These are phyloP conservation scores for Cicer bijugum DNA, from an alignment of 306 rosid species.

Conservation along the genomic window DNA sequence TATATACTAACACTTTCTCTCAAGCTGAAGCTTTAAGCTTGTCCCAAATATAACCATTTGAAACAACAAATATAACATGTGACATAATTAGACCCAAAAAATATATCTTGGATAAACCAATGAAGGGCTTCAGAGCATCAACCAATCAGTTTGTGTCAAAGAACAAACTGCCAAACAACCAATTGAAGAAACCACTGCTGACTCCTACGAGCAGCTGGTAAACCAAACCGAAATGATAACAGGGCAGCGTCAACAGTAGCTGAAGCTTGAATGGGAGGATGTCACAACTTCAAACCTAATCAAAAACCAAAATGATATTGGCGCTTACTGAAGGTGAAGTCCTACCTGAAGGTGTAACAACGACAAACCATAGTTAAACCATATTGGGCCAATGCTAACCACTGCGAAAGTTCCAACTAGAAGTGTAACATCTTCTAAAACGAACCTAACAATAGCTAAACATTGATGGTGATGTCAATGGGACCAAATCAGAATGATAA, in stretches of 20 bases:
- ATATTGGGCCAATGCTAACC: neutral
- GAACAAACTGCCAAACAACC: neutral
- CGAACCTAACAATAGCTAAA: neutral
- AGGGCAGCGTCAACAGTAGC: neutral
- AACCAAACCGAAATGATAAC: neutral
- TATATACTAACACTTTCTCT: no score
- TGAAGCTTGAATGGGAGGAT: neutral
- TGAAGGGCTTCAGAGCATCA: no score
- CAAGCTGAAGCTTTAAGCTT: neutral
- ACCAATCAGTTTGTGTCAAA: neutral
- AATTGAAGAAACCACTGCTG: neutral
- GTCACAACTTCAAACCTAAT: neutral
- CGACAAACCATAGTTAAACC: neutral
- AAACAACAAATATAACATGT: neutral
- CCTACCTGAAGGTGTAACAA: neutral
- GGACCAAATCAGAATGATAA: neutral
- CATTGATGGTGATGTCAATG: neutral
- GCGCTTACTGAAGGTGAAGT: neutral
- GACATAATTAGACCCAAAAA: neutral
- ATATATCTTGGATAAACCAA: neutral
- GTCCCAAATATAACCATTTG: neutral
- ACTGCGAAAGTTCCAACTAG: neutral
- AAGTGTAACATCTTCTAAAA: no score
- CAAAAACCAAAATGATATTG: neutral
- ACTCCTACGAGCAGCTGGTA: neutral